phyloP scores from a whole-genome alignment of 129 eudicot species.

The Apium graveolens region DNA sequence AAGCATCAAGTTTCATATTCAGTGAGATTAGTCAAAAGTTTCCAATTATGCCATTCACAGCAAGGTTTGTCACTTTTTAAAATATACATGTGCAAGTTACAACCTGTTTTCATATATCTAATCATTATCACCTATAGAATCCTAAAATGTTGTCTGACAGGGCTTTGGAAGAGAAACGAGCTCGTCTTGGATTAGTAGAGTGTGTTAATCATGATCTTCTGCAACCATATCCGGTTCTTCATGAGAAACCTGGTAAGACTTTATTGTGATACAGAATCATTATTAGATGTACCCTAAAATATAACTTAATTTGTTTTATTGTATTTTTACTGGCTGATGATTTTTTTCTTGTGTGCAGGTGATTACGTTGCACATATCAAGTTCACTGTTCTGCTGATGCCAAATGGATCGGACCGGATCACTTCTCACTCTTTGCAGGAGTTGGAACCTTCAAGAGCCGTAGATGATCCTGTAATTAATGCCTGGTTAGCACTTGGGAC shows the following conservation, averaged over 20 bases:
- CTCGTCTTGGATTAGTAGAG: constrained; percentile 76
- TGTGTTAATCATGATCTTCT: constrained; percentile 81
- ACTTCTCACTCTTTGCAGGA: constrained; percentile 84
- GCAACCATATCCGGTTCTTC: constrained; percentile 84
- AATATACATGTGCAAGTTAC: not conserved
- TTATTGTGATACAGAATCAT: not conserved
- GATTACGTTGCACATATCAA: constrained; percentile 84
- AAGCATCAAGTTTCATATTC: constrained; percentile 85
- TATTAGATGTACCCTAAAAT: not conserved
- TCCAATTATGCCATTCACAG: constrained; percentile 92
- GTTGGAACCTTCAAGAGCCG: constrained; percentile 69
- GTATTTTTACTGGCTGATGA: not conserved
- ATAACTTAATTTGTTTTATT: not conserved
- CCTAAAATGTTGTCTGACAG: constrained; percentile 16
- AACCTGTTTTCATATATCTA: not conserved
- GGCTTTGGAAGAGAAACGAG: constrained; percentile 81
- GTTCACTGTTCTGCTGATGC: constrained; percentile 87
- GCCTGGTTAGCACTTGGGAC: constrained; percentile 76
- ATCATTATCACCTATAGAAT: not conserved
- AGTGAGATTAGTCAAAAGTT: constrained; percentile 81
- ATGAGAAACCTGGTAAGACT: constrained; percentile 69
- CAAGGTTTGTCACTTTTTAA: constrained; percentile 47
- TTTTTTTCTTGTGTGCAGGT: constrained; percentile 38
- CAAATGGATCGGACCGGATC: constrained; percentile 91
- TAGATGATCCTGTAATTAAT: constrained; percentile 81